These are phyloP conservation scores for Botrytis fabae DNA, from an alignment of 2,329 filamentous ascomycete species.

Conservation along the genomic window DNA sequence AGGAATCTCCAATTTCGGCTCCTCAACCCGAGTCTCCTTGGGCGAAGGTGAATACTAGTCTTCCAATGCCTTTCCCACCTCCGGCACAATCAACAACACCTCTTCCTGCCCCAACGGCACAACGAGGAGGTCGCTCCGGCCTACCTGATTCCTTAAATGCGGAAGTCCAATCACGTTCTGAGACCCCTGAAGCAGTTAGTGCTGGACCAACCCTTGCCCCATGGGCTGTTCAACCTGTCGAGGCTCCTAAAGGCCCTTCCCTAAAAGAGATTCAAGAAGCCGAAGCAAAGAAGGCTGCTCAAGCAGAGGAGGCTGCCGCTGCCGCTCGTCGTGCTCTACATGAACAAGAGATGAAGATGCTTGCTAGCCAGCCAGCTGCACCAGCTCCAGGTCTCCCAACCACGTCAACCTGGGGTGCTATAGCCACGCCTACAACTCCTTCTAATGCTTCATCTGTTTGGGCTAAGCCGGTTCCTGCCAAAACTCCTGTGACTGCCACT, in stretches of 20 bases:
- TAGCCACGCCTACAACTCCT: slow-evolving; percentile 39
- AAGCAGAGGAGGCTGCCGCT: slow-evolving; percentile 78
- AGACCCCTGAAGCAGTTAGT: slow-evolving; percentile 64
- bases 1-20: slow-evolving; percentile 53
- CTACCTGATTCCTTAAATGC: slow-evolving; percentile 70
- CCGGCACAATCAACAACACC: slow-evolving; percentile 73
- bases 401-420: slow-evolving; percentile 73
- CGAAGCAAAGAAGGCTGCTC: slow-evolving; percentile 88
- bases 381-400: slow-evolving; percentile 80
- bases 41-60: slow-evolving; percentile 60
- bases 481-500: slow-evolving; percentile 42
- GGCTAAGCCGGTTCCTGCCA: slow-evolving; percentile 50
- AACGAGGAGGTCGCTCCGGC: slow-evolving; percentile 79
- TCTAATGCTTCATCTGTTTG: slow-evolving; percentile 43
- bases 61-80: slow-evolving; percentile 74
- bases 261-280: slow-evolving; percentile 96
- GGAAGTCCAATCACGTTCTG: slow-evolving; percentile 70
- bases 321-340: slow-evolving; percentile 74
- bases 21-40: slow-evolving; percentile 53
- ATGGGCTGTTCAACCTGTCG: slow-evolving; percentile 86
- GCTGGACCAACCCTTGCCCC: slow-evolving; percentile 73
- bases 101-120: slow-evolving; percentile 83
- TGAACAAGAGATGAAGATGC: slow-evolving; percentile 68
- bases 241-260: slow-evolving; percentile 79
- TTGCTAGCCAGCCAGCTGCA: slow-evolving; percentile 59